Base-by-base conservation (phyloP, 192 early-diverging fungal genomes). In the Coemansia sp. region DNA sequence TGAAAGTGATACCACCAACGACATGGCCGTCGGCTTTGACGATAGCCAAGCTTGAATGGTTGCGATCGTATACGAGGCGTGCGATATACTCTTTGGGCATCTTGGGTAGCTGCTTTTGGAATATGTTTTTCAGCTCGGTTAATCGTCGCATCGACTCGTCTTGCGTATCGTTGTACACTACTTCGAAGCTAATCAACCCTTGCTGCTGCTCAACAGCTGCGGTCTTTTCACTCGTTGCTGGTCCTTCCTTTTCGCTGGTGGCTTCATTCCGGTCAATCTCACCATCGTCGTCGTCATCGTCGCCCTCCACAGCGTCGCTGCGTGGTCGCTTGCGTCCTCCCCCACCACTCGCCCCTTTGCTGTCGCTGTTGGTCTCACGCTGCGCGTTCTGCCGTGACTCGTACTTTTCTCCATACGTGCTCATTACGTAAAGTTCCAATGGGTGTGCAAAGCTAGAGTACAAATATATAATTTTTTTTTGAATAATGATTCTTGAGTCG, bases 41-140 rank as follows among this genome's bases (percentile, higher is more conserved):
- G 43, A 87, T 86, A 0, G 92, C 95, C 85, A 97, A 89, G 59
- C 90, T 91, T 39, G 80, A 81, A 70, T 99, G 97, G 58, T 93
- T 92, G 34, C 92, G 93, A 63, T 98, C 96, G 70, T 95, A 98
- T 0, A 98, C 96, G 18, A 99, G 84, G 16, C 95, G 85, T 1
- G 95, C 92, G 68, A 99, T 98, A 68, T 99, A 99, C 63, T 98
- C 94, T 66, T 92, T 91, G 18, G 97, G 97, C 97, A 99, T 99
- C 61, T 97, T 97, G 21, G 97, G 97, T 63, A 99, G 79, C 65
- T 98, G 96, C 52, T 93, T 93, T 67, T 96, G 93, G 71, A 98
- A 95, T 35, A 99, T 92, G 63, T 95, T 95, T 75, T 97, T 96
- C 56, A 99, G 83, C 29, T 92, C 93, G 1, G 96, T 96, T 40